Conservation (phyloP, 148 eudicot species). For the Nepenthes mirabilis region DNA sequence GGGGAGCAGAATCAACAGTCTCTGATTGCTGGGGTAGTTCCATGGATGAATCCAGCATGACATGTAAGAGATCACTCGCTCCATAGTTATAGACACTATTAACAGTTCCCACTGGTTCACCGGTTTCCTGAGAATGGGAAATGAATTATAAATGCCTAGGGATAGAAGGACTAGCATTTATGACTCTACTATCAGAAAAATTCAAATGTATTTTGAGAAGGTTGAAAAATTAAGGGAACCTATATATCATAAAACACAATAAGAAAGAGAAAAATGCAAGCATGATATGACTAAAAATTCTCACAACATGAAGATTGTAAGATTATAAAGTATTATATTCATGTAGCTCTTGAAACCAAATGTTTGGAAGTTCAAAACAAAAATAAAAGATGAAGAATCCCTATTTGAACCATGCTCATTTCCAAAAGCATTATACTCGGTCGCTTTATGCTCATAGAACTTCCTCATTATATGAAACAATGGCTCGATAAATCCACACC, state of each 20-base stretch:
- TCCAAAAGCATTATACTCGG: background rate
- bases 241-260: background rate
- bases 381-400: background rate
- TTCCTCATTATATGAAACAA: background rate
- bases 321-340: too few species aligned
- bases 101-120: constrained; percentile 79
- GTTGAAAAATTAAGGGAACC: background rate
- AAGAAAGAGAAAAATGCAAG: background rate
- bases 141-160: background rate
- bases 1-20: constrained; percentile 33
- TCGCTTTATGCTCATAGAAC: background rate
- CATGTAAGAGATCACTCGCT: constrained; percentile 79
- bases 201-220: background rate
- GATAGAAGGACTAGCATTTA: background rate
- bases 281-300: too few species aligned
- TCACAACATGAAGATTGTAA: too few species aligned
- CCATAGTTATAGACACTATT: constrained; percentile 62
- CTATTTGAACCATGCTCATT: background rate
- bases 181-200: background rate
- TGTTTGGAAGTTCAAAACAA: too few species aligned
- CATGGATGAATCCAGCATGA: constrained; percentile 42
- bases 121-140: constrained; percentile 52
- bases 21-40: constrained; percentile 22
- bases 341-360: too few species aligned
- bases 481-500: constrained; percentile 28